Conservation (phyloP, 768 basidiomycete species). For the Auriculariales sp. region DNA sequence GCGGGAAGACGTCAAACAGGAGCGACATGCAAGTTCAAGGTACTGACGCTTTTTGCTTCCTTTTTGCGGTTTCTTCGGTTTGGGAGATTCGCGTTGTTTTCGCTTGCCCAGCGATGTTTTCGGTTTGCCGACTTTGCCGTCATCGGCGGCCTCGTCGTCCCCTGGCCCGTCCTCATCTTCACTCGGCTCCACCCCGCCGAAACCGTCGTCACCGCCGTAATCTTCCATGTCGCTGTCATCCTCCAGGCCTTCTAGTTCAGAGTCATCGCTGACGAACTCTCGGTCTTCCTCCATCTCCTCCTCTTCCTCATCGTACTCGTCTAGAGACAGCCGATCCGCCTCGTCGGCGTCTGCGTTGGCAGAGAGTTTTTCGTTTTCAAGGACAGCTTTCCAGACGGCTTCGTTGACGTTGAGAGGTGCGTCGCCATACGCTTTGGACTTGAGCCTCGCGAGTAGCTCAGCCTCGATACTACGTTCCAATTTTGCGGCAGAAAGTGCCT, state of each 20-base stretch:
- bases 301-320: constrained; percentile 42
- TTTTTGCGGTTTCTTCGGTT: constrained; percentile 33
- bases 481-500: constrained; percentile 90
- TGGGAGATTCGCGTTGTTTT: constrained; percentile 35
- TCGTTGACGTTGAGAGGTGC: constrained; percentile 97
- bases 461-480: constrained; percentile 92
- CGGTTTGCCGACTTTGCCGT: constrained; percentile 16
- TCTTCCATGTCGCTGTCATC: constrained; percentile 30
- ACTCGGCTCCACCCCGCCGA: background rate
- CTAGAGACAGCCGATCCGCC: constrained; percentile 41
- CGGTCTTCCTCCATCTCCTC: constrained; percentile 40
- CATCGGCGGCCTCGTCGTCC: constrained; percentile 28
- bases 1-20: constrained; percentile 19
- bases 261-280: constrained; percentile 65
- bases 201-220: constrained; percentile 15
- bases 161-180: constrained; percentile 25
- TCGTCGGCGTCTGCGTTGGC: constrained; percentile 35
- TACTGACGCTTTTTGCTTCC: constrained; percentile 40
- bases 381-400: constrained; percentile 82
- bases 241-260: constrained; percentile 50
- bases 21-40: constrained; percentile 2
- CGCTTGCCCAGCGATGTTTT: constrained; percentile 46
- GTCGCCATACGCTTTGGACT: constrained; percentile 94
- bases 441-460: constrained; percentile 88
- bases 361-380: constrained; percentile 62